Conservation (phyloP, 176 grass and related monocot genomes). For the Carex scoparia region DNA sequence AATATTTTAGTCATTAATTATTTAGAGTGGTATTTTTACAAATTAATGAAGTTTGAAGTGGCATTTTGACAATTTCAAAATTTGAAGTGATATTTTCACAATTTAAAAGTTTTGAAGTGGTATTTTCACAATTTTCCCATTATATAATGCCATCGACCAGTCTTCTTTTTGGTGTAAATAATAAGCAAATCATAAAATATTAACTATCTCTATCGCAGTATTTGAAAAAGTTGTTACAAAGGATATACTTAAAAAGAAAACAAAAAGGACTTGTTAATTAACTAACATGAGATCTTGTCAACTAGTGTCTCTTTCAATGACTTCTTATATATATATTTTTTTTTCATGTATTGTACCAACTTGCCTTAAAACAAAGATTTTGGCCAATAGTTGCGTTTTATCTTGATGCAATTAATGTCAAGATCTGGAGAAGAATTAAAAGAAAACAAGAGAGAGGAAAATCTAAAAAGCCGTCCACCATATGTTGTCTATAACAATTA, state of each 20-base stretch:
- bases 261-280: not conserved
- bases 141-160: constrained; percentile 17
- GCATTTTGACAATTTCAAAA: too few relatives aligned
- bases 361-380: not conserved
- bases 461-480: not conserved
- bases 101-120: too few relatives aligned
- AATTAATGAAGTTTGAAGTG: too few relatives aligned
- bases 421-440: too few relatives aligned
- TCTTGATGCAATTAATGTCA: not conserved
- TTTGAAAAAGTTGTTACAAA: constrained; percentile 23
- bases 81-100: too few relatives aligned
- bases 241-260: not conserved
- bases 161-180: constrained; percentile 10
- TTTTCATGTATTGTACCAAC: not conserved
- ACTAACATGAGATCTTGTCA: constrained; percentile 1
- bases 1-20: too few relatives aligned
- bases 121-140: too few relatives aligned
- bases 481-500: too few relatives aligned
- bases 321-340: not conserved
- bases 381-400: not conserved
- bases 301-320: constrained; percentile 12
- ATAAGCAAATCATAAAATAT: not conserved
- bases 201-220: constrained; percentile 6
- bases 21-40: too few relatives aligned
- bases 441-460: not conserved